Base-by-base conservation (phyloP, 495 filamentous ascomycete genomes). In the Sporormia fimetaria region DNA sequence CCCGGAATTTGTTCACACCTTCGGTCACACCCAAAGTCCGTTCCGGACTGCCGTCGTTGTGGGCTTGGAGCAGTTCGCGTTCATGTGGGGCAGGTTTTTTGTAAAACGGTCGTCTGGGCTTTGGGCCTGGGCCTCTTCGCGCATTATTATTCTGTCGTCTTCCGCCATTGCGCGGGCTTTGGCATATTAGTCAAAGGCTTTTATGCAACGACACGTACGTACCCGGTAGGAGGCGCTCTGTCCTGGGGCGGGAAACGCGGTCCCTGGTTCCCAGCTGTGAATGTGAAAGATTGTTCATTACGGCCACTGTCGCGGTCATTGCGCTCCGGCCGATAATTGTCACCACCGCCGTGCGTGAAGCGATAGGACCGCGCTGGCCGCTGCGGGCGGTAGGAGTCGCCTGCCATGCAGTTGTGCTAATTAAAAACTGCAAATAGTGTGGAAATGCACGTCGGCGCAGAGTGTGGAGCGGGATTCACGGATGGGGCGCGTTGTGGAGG, bases 11-110 rank as follows among this genome's bases (percentile, higher is more conserved):
- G 17, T 49, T 40, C 7, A 29, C 25, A 24, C 49, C 47, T 12
- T 51, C 39, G 20, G 27, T 21, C 31, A 54, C 49, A 24, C 56
- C 56, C 1, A 42, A 22, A 9, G 49, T 23, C n/a, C 39, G 56
- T 33, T 58, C 56, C 8, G 49, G 43, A 21, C 29, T 49, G 2
- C 26, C 24, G 25, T 45, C 46, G 15, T 43, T 28, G 26, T 27
- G 39, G 3, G 33, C 11, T 16, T 47, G 47, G n/a, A 57, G 34
- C 3, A 57, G 41, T 9, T 46, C 16, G 18, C 54, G 54, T 14
- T 53, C 35, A 40, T 52, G 35, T 7, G 52, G 33, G 22, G 42
- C 42, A 28, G 9, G 15, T n/a, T 4, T 10, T 45, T 22, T 21
- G 18, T 24, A 17, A 32, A 45, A 20, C n/a, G n/a, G n/a, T n/a